A percentile compares a stretch with the other conserved stretches of the same genome.
phyloP scores from a whole-genome alignment of 768 basidiomycete species.

The Kondoa malvinella region DNA sequence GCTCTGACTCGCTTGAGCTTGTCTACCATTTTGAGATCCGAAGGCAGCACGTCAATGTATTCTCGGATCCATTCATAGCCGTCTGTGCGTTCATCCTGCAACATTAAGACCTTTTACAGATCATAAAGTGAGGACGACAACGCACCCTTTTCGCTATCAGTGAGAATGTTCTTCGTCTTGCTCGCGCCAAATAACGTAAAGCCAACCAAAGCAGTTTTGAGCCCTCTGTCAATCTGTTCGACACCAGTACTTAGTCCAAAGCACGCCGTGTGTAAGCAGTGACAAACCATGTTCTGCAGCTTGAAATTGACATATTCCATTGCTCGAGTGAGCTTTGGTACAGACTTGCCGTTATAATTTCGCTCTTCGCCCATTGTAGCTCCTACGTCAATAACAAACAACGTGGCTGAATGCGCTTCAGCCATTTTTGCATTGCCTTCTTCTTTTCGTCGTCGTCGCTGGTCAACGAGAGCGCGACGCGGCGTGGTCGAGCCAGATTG shows the following conservation, averaged over 20 bases:
- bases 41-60: constrained; percentile 44
- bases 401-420: not conserved
- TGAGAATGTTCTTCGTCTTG: constrained; percentile 22
- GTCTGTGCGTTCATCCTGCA: constrained; percentile 38
- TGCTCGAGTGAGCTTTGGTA: not conserved
- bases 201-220: constrained; percentile 90
- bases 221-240: constrained; percentile 62
- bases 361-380: not conserved
- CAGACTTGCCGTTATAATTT: not conserved
- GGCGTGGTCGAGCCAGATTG: no score
- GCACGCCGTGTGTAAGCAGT: no score
- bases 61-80: constrained; percentile 61
- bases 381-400: not conserved
- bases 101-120: constrained; percentile 56
- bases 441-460: not conserved
- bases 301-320: not conserved
- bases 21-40: constrained; percentile 42
- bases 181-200: constrained; percentile 63
- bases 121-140: constrained; percentile 30
- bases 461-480: not conserved
- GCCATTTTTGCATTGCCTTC: not conserved
- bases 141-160: constrained; percentile 10
- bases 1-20: constrained; percentile 52
- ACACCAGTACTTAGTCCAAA: not conserved
- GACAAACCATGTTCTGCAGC: not conserved